Percentiles rank a stretch among this genome's conserved stretches.
Evolutionary conservation across 441 rosid genomes (phyloP).

Genomic region (Croton setiger): DNA sequence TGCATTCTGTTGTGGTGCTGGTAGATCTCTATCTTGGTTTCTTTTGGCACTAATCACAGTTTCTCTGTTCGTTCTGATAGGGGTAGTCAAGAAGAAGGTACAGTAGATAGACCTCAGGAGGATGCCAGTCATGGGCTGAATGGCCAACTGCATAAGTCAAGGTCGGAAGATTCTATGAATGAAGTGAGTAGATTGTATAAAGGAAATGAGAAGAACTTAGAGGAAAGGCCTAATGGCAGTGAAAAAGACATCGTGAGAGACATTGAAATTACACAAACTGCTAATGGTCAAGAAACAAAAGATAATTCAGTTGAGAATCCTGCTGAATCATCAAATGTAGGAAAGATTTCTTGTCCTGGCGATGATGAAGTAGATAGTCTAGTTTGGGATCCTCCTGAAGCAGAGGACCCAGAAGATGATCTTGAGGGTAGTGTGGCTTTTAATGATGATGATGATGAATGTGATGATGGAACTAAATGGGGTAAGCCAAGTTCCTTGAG

Average conservation of each 20-base stretch:
- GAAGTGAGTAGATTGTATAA: slow-evolving; percentile 34
- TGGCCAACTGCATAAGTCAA: slow-evolving; percentile 26
- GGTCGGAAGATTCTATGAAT: slow-evolving; percentile 29
- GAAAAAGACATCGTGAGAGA: slow-evolving; percentile 36
- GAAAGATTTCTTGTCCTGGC: slow-evolving; percentile 26
- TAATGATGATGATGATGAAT: slow-evolving; percentile 74
- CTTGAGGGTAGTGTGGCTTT: slow-evolving; percentile 49
- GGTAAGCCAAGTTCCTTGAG: slow-evolving; percentile 56
- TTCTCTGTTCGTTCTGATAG: slow-evolving; percentile 28
- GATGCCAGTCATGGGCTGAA: slow-evolving; percentile 29
- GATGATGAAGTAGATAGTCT: slow-evolving; percentile 34
- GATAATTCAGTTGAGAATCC: slow-evolving; percentile 27
- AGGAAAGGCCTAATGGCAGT: slow-evolving; percentile 24
- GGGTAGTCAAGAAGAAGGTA: slow-evolving; percentile 49
- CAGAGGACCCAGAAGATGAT: slow-evolving; percentile 67
- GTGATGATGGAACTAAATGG: slow-evolving; percentile 71
- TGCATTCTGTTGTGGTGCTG: slow-evolving; percentile 18
- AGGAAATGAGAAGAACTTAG: slow-evolving; percentile 29
- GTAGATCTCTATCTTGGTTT: background rate
- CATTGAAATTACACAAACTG: slow-evolving; percentile 37
- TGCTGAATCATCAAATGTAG: slow-evolving; percentile 28
- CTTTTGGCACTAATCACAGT: background rate
- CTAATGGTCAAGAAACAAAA: slow-evolving; percentile 31
- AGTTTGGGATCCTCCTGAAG: slow-evolving; percentile 93
- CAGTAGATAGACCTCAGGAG: slow-evolving; percentile 34